Evolutionary conservation across 2,329 filamentous ascomycete species (phyloP).

Genomic region (Penicillium sp.): DNA sequence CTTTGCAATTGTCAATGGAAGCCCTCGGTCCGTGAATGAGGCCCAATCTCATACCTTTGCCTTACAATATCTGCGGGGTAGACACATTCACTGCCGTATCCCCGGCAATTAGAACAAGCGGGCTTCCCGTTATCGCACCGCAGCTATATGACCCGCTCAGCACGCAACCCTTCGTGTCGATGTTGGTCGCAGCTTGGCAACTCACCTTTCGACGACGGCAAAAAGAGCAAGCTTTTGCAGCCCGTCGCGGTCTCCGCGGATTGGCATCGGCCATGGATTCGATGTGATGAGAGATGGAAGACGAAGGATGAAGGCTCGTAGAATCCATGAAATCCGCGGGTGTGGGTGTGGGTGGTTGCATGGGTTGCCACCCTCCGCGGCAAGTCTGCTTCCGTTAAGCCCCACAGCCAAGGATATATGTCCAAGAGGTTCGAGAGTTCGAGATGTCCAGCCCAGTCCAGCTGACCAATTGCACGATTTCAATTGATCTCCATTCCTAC

Average conservation of each 20-base stretch:
- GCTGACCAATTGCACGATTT: background rate
- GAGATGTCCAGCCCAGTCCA: background rate
- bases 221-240: constrained; percentile 26
- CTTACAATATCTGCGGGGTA: constrained; percentile 11
- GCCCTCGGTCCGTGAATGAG: background rate
- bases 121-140: constrained; percentile 26
- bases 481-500: background rate
- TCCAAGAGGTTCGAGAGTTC: background rate
- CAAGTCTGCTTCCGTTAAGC: constrained; percentile 18
- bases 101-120: constrained; percentile 25
- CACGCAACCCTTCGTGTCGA: background rate
- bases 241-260: constrained; percentile 21
- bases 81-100: constrained; percentile 21
- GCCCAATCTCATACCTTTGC: constrained; percentile 17
- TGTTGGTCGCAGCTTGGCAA: background rate
- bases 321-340: background rate
- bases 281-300: background rate
- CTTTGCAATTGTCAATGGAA: constrained; percentile 4
- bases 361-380: constrained; percentile 16
- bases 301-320: background rate
- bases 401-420: background rate
- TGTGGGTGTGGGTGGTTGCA: background rate
- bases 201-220: constrained; percentile 28
- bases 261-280: constrained; percentile 17
- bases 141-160: constrained; percentile 16